Base-by-base conservation (phyloP, 139 green algal species). In the Closterium sp. region DNA sequence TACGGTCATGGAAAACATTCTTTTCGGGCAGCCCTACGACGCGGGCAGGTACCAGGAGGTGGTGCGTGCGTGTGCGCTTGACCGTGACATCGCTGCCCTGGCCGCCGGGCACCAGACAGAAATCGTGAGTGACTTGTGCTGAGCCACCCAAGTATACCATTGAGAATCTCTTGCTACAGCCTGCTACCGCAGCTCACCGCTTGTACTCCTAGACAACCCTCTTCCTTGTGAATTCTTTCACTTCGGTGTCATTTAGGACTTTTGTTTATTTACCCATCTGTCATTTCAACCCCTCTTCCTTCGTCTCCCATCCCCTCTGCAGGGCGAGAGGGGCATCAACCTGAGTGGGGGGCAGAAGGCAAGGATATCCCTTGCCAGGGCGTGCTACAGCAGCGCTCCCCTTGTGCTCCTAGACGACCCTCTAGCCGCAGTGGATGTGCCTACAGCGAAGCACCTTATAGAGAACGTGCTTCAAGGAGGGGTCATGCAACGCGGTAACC, bases 281-380 rank as follows among this genome's bases (percentile, higher is more conserved):
- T 9, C 87, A 70, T 9, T 0, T 24, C 42, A 9, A 21, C 42
- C 34, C 38, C 27, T 30, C 38, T 0, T 90, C 27, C 28, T 10
- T 73, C 10, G 11, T 90, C 88, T 90, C 42, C n/a, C 29, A 17
- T 7, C 34, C 34, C 1, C 34, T 6, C 9, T 4, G 6, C 86
- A 93, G 70, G 98, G 98, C 13, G 98, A 99, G 92, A 96, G 97
- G 73, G 98, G 98, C 27, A 95, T 98, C 27, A 99, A 98, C 79
- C 96, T 99, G 85, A 97, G 92, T 3, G 98, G 98, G 86, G 97
- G 98, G 1, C 97, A 99, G 96, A 98, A 98, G 95, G 96, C 98
- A 95, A 96, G 97, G 88, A 96, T 99, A 29, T 96, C 96, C 38
- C 96, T 99, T 27, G 97, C 97, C n/a, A 95, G 97, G 13, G 97